Percentiles rank a stretch among this genome's conserved stretches.
Evolutionary conservation across 108 stramenopile genomes (phyloP).

Genomic region (Aurantiochytrium sp.): DNA sequence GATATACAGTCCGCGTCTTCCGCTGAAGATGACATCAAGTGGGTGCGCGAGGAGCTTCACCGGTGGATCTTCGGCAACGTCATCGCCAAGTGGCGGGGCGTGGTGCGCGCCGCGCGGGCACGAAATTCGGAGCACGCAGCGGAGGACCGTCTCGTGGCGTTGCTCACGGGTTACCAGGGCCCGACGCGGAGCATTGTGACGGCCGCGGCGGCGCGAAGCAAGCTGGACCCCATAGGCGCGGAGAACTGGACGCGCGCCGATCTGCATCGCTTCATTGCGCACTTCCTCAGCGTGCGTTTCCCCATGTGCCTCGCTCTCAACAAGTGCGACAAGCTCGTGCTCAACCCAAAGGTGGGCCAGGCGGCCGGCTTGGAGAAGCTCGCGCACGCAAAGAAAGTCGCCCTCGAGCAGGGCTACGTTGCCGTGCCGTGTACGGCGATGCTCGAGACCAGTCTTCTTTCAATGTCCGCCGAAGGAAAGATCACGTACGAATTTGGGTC

Average conservation of each 20-base stretch:
- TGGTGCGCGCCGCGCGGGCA: slow-evolving; percentile 57
- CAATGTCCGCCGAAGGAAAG: neutral
- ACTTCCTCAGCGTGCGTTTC: slow-evolving; percentile 74
- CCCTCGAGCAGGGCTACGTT: slow-evolving; percentile 37
- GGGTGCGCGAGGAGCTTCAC: slow-evolving; percentile 74
- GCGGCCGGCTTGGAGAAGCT: slow-evolving; percentile 40
- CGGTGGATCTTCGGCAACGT: slow-evolving; percentile 80
- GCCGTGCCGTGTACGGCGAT: neutral
- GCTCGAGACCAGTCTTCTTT: neutral
- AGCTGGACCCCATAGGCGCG: slow-evolving; percentile 60
- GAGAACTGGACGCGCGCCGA: slow-evolving; percentile 70
- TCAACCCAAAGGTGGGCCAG: neutral
- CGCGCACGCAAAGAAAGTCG: slow-evolving; percentile 47
- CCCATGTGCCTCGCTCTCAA: slow-evolving; percentile 81
- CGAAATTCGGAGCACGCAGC: slow-evolving; percentile 2
- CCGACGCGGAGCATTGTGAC: slow-evolving; percentile 54
- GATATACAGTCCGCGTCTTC: slow-evolving; percentile 47
- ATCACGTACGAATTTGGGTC: neutral
- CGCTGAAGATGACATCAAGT: slow-evolving; percentile 68
- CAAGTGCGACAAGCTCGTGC: slow-evolving; percentile 59
- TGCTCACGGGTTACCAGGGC: slow-evolving; percentile 78
- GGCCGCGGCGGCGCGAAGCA: slow-evolving; percentile 59
- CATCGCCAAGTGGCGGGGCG: slow-evolving; percentile 68
- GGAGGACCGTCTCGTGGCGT: slow-evolving; percentile 55
- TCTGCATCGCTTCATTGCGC: slow-evolving; percentile 68